Conservation (phyloP, 179 eudicot species). For the Heliamphora pulchella region DNA sequence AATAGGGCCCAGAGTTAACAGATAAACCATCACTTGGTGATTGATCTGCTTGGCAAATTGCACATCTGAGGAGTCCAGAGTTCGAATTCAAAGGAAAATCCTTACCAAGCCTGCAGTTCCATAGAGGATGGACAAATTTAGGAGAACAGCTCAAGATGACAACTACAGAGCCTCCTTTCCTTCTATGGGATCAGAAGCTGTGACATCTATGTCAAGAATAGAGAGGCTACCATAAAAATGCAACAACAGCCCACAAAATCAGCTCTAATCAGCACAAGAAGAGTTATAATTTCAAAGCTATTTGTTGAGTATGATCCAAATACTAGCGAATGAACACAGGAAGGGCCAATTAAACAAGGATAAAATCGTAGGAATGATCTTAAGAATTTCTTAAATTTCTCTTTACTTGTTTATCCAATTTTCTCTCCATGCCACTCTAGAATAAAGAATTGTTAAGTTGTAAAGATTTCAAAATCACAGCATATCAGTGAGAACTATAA, state of each 20-base stretch:
- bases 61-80: constrained; percentile 74
- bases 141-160: neutral
- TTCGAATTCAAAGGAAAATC: constrained; percentile 52
- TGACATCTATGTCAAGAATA: neutral
- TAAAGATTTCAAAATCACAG: neutral
- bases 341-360: neutral
- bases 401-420: neutral
- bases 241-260: constrained; percentile 8
- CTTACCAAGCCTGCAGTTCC: constrained; percentile 69
- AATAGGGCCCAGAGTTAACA: constrained; percentile 69
- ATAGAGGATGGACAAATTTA: constrained; percentile 9
- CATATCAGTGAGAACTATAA: neutral
- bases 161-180: neutral
- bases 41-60: constrained; percentile 87
- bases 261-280: neutral
- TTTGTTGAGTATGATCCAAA: neutral
- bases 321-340: neutral
- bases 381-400: neutral
- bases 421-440: neutral
- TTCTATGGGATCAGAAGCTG: neutral
- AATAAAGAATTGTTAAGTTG: neutral
- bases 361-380: neutral
- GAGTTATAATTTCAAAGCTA: neutral
- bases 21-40: constrained; percentile 64
- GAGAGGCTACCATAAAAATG: neutral